phyloP scores from a whole-genome alignment of 371 early-diverging fungal genomes.

The Rhizopus arrhizus region DNA sequence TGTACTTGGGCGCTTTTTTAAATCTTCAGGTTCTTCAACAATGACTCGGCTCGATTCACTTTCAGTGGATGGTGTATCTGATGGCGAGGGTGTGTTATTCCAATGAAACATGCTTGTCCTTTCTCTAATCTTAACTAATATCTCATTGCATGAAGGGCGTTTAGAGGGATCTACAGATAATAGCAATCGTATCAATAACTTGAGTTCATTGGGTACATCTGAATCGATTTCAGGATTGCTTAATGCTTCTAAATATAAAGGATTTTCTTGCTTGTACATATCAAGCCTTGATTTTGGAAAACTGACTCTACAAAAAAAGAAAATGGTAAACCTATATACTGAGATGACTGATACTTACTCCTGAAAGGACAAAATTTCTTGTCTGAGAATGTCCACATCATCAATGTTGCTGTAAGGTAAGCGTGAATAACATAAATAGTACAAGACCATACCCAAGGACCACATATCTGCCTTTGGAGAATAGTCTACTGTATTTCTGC shows the following conservation, averaged over 20 bases:
- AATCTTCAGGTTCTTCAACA: not conserved
- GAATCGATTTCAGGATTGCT: conserved; percentile 21
- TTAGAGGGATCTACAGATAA: conserved; percentile 62
- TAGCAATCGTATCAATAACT: conserved; percentile 59
- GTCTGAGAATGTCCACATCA: conserved; percentile 80
- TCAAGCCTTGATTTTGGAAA: conserved; percentile 42
- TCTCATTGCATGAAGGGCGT: conserved; percentile 69
- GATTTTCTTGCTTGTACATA: conserved; percentile 23
- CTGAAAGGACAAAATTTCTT: conserved; percentile 75
- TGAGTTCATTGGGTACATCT: conserved; percentile 62
- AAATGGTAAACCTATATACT: not conserved
- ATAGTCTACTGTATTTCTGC: conserved; percentile 72
- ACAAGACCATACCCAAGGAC: conserved; percentile 92
- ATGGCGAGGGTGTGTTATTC: not conserved
- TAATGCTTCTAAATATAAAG: conserved; percentile 14
- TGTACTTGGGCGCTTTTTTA: not conserved
- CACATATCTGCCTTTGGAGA: conserved; percentile 91
- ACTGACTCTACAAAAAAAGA: conserved; percentile 18
- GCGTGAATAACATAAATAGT: conserved; percentile 82
- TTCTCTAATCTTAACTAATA: conserved; percentile 40
- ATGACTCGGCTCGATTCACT: not conserved
- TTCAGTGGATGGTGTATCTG: not conserved
- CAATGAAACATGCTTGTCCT: not conserved
- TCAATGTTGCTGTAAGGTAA: conserved; percentile 87
- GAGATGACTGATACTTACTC: conserved; percentile 27